Conservation (phyloP, 495 filamentous ascomycete species). For the Tuber microsphaerosporum region DNA sequence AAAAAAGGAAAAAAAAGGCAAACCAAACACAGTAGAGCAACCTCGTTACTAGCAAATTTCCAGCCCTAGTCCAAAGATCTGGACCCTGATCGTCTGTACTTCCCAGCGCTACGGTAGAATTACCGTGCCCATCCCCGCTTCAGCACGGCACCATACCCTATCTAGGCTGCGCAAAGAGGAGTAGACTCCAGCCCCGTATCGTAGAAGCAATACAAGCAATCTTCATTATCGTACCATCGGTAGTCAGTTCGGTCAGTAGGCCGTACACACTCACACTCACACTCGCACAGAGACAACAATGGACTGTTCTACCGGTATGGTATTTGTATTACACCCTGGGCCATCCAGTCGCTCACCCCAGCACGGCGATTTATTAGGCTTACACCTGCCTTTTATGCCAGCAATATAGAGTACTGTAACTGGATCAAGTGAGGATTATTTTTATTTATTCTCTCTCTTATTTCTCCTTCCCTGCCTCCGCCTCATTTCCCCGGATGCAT, state of each 20-base stretch:
- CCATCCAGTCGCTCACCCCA: neutral
- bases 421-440: neutral
- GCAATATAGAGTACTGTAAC: neutral
- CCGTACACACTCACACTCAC: neutral
- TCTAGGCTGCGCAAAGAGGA: neutral
- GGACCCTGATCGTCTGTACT: neutral
- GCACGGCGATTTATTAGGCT: neutral
- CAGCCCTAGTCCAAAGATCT: neutral
- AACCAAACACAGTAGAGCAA: neutral
- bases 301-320: neutral
- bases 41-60: neutral
- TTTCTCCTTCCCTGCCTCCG: neutral
- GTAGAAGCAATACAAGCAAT: neutral
- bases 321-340: neutral
- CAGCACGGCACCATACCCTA: neutral
- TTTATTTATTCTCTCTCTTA: neutral
- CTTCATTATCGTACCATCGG: neutral
- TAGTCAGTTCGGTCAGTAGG: neutral
- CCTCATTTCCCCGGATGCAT: neutral
- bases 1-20: neutral
- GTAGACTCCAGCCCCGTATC: conserved; percentile 1
- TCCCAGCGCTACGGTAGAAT: neutral
- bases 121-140: neutral
- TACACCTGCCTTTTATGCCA: neutral
- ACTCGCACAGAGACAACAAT: neutral